phyloP scores from a whole-genome alignment of 2,329 filamentous ascomycete species.

The Falciphora oryzae region DNA sequence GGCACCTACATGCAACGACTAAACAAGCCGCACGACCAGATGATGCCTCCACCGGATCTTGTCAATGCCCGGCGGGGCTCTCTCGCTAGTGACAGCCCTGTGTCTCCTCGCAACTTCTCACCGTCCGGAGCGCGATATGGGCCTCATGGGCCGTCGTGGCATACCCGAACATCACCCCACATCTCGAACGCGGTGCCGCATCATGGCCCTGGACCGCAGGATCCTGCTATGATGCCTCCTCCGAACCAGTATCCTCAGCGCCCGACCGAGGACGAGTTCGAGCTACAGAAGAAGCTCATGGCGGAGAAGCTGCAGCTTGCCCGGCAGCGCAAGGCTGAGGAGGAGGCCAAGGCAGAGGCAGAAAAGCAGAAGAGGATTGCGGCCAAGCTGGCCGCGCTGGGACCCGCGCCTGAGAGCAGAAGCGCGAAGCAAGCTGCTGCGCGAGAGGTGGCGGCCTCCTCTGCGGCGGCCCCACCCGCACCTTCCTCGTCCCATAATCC shows the following conservation, averaged over 20 bases:
- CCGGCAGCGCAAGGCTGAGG: constrained; percentile 60
- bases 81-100: constrained; percentile 43
- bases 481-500: constrained; percentile 11
- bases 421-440: constrained; percentile 47
- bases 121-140: constrained; percentile 32
- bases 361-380: constrained; percentile 64
- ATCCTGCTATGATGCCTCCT: constrained; percentile 14
- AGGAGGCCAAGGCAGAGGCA: constrained; percentile 68
- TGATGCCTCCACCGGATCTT: constrained; percentile 37
- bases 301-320: constrained; percentile 63
- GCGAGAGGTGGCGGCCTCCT: constrained; percentile 30
- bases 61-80: constrained; percentile 42
- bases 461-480: constrained; percentile 23
- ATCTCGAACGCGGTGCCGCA: constrained; percentile 6
- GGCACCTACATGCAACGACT: constrained; percentile 59
- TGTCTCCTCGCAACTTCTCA: constrained; percentile 39
- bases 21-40: constrained; percentile 36
- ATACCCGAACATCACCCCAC: constrained; percentile 19
- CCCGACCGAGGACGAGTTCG: constrained; percentile 47
- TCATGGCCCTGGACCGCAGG: constrained; percentile 20
- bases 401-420: constrained; percentile 56
- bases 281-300: constrained; percentile 67
- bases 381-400: constrained; percentile 65
- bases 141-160: constrained; percentile 37
- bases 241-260: constrained; percentile 19